Conservation (phyloP, 345 rosid genomes). For the Lepidium didymum region DNA sequence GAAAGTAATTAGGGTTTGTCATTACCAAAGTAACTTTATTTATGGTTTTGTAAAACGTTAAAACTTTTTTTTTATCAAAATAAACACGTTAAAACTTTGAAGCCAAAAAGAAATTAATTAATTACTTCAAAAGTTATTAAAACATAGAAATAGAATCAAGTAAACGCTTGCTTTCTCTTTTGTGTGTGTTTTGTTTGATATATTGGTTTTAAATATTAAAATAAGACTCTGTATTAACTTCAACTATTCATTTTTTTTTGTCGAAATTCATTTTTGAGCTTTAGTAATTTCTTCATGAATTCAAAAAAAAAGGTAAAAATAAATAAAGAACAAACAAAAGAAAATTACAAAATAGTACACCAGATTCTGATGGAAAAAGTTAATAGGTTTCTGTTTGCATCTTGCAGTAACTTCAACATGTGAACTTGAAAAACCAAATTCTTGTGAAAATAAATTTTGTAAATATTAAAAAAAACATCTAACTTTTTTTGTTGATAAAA, state of each 20-base stretch:
- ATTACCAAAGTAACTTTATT: not conserved
- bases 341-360: constrained; percentile 1
- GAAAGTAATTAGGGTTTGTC: not conserved
- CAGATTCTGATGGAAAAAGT: constrained; percentile 17
- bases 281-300: not conserved
- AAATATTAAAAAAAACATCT: no score
- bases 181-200: not conserved
- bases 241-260: not conserved
- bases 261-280: not conserved
- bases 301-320: not conserved
- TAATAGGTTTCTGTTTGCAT: not conserved
- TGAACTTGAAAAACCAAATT: constrained; percentile 1
- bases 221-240: not conserved
- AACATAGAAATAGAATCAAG: not conserved
- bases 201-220: not conserved
- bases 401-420: constrained; percentile 24
- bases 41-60: not conserved
- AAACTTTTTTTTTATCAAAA: no score
- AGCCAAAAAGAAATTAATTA: not conserved
- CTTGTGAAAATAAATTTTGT: not conserved
- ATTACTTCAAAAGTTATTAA: not conserved
- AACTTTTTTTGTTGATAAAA: no score
- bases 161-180: constrained; percentile 8
- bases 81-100: not conserved
- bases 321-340: not conserved